Conservation (phyloP, 169 alveolate species). For the Plasmodium vinckei region DNA sequence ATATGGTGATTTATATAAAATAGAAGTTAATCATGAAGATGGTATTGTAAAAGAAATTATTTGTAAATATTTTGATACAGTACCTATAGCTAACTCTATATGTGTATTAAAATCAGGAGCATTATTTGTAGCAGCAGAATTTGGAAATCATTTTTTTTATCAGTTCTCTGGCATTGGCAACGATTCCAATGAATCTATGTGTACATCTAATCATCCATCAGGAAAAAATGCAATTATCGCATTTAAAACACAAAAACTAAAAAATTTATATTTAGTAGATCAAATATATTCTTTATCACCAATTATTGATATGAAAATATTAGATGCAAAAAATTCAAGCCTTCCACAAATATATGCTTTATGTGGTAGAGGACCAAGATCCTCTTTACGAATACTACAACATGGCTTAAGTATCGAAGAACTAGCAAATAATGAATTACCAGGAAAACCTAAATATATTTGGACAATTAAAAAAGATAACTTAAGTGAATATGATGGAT, state of each 20-base stretch:
- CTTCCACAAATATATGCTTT: constrained; percentile 88
- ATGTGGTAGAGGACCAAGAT: constrained; percentile 97
- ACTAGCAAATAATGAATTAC: constrained; percentile 95
- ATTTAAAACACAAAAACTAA: constrained; percentile 93
- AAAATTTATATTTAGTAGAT: constrained; percentile 91
- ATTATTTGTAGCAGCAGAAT: constrained; percentile 97
- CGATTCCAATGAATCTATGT: constrained; percentile 88
- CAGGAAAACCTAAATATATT: constrained; percentile 96
- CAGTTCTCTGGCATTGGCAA: constrained; percentile 88
- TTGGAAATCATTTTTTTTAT: constrained; percentile 94
- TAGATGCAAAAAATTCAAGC: constrained; percentile 91
- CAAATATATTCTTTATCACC: constrained; percentile 95
- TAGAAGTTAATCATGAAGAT: constrained; percentile 90
- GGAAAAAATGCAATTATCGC: constrained; percentile 90
- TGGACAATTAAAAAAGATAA: constrained; percentile 94
- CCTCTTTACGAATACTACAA: constrained; percentile 94
- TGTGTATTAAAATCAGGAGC: constrained; percentile 96
- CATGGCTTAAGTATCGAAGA: constrained; percentile 97
- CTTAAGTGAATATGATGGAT: constrained; percentile 87
- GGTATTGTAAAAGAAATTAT: constrained; percentile 90
- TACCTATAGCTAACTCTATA: constrained; percentile 93
- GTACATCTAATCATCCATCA: constrained; percentile 92
- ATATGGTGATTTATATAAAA: constrained; percentile 95
- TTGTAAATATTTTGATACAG: constrained; percentile 97
- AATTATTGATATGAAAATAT: constrained; percentile 95